These are phyloP conservation scores for Puccinellia tenuiflora DNA, from an alignment of 176 grass and related monocot species.

Conservation along the genomic window DNA sequence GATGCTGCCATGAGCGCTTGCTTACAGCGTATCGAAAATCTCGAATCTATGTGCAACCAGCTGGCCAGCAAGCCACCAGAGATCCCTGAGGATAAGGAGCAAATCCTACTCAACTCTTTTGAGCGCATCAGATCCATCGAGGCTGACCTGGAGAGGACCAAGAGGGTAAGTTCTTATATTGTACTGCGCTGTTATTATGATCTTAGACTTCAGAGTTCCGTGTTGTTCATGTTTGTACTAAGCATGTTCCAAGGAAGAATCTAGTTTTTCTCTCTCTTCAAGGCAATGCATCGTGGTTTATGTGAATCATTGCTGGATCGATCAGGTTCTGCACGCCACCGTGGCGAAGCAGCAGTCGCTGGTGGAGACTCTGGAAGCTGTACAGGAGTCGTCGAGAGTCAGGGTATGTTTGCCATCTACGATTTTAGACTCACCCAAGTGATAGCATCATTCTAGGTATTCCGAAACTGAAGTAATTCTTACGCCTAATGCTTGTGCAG, in stretches of 20 bases:
- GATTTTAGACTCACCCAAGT: not conserved
- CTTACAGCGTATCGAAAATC: conserved; percentile 61
- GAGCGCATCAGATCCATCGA: conserved; percentile 90
- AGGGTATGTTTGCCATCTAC: conserved; percentile 55
- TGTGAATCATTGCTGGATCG: not conserved
- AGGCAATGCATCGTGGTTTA: not conserved
- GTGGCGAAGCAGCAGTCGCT: conserved; percentile 56
- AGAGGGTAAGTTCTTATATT: conserved; percentile 39
- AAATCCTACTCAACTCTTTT: conserved; percentile 53
- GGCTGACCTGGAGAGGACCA: conserved; percentile 73
- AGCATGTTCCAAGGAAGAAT: not conserved
- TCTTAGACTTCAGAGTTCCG: not conserved
- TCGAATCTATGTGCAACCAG: conserved; percentile 62
- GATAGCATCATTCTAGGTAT: not conserved
- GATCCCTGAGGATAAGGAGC: conserved; percentile 74
- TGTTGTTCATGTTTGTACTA: not conserved
- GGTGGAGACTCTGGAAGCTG: conserved; percentile 65
- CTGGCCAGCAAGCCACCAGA: conserved; percentile 60
- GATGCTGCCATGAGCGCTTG: conserved; percentile 42
- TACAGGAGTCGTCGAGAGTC: conserved; percentile 52
- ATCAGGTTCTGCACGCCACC: conserved; percentile 43
- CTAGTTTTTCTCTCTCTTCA: not conserved
- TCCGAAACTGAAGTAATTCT: not conserved
- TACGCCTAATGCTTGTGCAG: conserved; percentile 24
- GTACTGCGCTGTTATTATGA: not conserved